These are phyloP conservation scores for Fraxinus paxiana DNA, from an alignment of 305 asterid species.

Conservation along the genomic window DNA sequence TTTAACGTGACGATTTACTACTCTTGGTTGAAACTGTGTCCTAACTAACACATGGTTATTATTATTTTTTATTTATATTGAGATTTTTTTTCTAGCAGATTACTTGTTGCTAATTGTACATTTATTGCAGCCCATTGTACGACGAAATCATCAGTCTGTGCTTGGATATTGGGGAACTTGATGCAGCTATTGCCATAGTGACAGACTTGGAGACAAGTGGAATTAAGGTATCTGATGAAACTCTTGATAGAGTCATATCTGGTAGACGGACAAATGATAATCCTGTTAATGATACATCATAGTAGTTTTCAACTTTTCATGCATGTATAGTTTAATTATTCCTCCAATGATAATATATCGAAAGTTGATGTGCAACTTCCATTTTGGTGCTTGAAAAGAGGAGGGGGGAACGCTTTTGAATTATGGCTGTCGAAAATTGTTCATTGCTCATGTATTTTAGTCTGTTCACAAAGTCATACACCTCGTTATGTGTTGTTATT, in stretches of 20 bases:
- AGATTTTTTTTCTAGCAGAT: background rate
- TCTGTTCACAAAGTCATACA: background rate
- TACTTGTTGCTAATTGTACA: constrained; percentile 10
- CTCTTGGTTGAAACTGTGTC: background rate
- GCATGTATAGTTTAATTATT: background rate
- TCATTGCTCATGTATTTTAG: background rate
- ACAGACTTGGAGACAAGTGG: constrained; percentile 91
- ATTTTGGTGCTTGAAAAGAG: background rate
- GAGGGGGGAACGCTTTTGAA: background rate
- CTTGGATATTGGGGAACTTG: constrained; percentile 87
- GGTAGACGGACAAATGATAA: constrained; percentile 57
- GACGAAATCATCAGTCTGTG: constrained; percentile 73
- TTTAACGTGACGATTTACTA: background rate
- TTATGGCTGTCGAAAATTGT: background rate
- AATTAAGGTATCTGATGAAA: constrained; percentile 79
- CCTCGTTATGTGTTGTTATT: background rate
- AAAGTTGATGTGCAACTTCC: background rate
- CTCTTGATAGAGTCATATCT: constrained; percentile 81
- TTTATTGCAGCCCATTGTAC: constrained; percentile 67
- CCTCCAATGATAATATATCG: background rate
- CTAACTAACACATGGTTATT: background rate
- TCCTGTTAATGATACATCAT: constrained; percentile 32
- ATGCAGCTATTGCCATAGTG: constrained; percentile 86
- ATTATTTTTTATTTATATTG: background rate
- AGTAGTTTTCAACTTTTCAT: constrained; percentile 21